A percentile compares a stretch with the other conserved stretches of the same genome.
Conservation (phyloP, 2,329 filamentous ascomycete species). For the Emericellopsis atlantica region DNA sequence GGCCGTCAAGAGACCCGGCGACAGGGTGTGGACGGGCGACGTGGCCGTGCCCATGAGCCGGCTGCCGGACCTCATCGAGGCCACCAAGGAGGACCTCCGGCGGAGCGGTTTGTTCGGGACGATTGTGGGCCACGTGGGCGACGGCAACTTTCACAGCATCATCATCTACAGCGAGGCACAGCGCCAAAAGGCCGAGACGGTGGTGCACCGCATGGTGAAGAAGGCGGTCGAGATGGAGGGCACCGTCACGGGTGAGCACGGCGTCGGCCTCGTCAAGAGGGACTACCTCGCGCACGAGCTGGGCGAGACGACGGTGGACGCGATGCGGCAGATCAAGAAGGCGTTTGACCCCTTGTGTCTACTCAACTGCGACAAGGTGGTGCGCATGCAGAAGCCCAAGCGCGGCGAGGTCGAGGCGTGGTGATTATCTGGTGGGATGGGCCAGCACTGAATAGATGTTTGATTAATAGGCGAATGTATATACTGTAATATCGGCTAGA, state of each 20-base stretch:
- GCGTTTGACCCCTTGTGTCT: slow-evolving; percentile 66
- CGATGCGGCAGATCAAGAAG: slow-evolving; percentile 74
- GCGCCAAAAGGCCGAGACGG: slow-evolving; percentile 50
- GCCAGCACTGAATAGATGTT: no score
- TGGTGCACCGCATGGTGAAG: slow-evolving; percentile 79
- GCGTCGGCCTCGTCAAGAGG: slow-evolving; percentile 72
- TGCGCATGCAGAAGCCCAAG: slow-evolving; percentile 41
- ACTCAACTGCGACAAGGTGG: slow-evolving; percentile 57
- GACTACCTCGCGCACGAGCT: slow-evolving; percentile 74
- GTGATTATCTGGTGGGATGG: slow-evolving; percentile 11
- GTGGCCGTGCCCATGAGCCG: slow-evolving; percentile 72
- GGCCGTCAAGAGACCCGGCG: slow-evolving; percentile 49
- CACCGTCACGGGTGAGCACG: slow-evolving; percentile 77
- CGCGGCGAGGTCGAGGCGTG: slow-evolving; percentile 30
- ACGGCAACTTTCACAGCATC: slow-evolving; percentile 68
- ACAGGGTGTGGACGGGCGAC: slow-evolving; percentile 76
- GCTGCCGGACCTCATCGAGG: slow-evolving; percentile 64
- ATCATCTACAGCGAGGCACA: slow-evolving; percentile 53
- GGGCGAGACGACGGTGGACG: slow-evolving; percentile 60
- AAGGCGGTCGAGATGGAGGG: slow-evolving; percentile 74
- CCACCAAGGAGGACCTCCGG: slow-evolving; percentile 40
- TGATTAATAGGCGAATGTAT: no score
- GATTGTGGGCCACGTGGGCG: slow-evolving; percentile 61
- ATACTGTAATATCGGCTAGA: no score
- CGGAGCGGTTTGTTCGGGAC: slow-evolving; percentile 29